phyloP scores from a whole-genome alignment of 148 eudicot genomes.

The Chenopodium suecicum region DNA sequence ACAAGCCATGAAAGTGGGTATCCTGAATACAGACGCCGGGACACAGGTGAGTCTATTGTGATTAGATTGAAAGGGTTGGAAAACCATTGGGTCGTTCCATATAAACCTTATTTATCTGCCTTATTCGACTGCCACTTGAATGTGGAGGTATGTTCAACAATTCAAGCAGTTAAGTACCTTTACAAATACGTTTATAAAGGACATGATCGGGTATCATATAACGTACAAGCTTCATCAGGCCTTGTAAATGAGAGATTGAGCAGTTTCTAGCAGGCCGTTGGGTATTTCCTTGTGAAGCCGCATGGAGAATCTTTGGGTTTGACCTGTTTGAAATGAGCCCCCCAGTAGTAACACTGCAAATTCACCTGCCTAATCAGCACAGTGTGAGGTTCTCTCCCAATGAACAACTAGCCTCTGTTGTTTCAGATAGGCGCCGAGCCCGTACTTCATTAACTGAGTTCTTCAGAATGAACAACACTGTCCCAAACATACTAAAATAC shows the following conservation, averaged over 20 bases:
- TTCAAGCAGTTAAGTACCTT: too few species aligned
- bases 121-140: not conserved
- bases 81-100: not conserved
- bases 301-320: not conserved
- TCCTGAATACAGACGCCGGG: not conserved
- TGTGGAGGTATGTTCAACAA: too few species aligned
- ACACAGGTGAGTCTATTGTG: not conserved
- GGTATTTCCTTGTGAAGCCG: slow-evolving; percentile 6
- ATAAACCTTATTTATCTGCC: not conserved
- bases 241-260: not conserved
- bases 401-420: too few species aligned
- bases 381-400: too few species aligned
- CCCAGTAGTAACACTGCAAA: too few species aligned
- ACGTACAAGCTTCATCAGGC: not conserved
- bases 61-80: not conserved
- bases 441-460: too few species aligned
- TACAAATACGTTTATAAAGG: too few species aligned
- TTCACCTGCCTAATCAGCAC: too few species aligned
- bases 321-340: not conserved
- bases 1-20: not conserved
- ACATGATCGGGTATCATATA: not conserved
- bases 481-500: too few species aligned
- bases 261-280: not conserved
- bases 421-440: too few species aligned
- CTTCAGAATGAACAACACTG: too few species aligned